Conservation (phyloP, 192 early-diverging fungal genomes). For the Coemansia sp. region DNA sequence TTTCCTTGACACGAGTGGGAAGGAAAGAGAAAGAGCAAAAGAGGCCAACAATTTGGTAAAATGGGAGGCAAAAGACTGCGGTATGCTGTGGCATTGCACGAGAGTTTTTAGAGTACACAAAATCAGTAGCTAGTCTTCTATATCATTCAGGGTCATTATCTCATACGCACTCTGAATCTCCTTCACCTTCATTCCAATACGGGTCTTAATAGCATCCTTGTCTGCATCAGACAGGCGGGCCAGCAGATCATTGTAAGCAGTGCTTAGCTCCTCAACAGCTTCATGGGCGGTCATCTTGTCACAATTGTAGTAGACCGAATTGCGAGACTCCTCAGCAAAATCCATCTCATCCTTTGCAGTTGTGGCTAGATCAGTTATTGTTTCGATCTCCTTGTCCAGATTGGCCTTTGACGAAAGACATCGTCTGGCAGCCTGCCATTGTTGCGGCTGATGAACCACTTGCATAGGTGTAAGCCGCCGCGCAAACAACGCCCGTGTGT, state of each 20-base stretch:
- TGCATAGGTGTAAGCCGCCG: neutral
- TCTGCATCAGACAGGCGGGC: conserved; percentile 25
- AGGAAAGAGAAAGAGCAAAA: conserved; percentile 5
- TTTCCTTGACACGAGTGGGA: neutral
- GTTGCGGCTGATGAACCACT: neutral
- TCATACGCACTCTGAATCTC: conserved; percentile 53
- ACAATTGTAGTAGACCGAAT: conserved; percentile 54
- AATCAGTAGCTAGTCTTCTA: conserved; percentile 47
- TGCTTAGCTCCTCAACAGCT: conserved; percentile 47
- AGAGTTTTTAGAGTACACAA: neutral
- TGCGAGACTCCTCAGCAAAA: conserved; percentile 52
- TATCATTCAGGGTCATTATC: conserved; percentile 46
- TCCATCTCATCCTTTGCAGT: conserved; percentile 54
- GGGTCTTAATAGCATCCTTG: conserved; percentile 18
- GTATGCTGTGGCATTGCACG: neutral
- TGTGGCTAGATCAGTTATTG: conserved; percentile 45
- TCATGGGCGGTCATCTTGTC: conserved; percentile 47
- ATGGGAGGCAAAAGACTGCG: neutral
- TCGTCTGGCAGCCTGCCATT: neutral
- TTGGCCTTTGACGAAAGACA: conserved; percentile 6
- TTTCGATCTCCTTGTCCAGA: conserved; percentile 48
- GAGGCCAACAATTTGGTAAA: neutral
- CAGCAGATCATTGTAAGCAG: conserved; percentile 29
- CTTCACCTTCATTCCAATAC: conserved; percentile 53
- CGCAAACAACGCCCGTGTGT: conserved; percentile 25